phyloP scores from a whole-genome alignment of 108 stramenopile genomes.

The Aureococcus anophagefferens region DNA sequence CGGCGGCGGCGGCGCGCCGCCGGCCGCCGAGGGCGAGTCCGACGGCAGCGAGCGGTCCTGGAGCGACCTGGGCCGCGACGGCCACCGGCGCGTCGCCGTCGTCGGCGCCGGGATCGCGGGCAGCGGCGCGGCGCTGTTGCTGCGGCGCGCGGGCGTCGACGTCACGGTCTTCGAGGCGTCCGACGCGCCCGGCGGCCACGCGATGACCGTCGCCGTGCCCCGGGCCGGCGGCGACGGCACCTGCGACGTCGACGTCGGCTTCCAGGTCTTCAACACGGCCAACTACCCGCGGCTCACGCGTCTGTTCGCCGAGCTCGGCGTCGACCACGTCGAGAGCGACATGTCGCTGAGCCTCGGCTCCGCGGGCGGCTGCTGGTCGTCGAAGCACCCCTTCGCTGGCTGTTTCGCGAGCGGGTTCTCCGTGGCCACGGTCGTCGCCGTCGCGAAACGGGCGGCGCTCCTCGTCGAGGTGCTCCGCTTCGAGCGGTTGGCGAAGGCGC shows the following conservation, averaged over 20 bases:
- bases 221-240: conserved; percentile 7
- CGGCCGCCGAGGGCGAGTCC: not conserved
- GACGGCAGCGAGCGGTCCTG: not conserved
- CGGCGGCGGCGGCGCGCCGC: no score
- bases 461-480: not conserved
- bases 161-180: conserved; percentile 69
- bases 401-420: not conserved
- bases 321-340: conserved; percentile 55
- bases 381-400: not conserved
- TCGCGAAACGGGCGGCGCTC: not conserved
- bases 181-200: conserved; percentile 72
- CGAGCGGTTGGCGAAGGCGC: conserved; percentile 1
- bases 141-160: conserved; percentile 28
- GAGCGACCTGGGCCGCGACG: no score
- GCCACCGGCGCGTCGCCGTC: conserved; percentile 21
- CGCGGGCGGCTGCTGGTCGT: not conserved
- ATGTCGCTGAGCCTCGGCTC: not conserved
- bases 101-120: conserved; percentile 42
- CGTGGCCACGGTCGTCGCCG: not conserved
- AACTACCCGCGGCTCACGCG: conserved; percentile 90
- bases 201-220: conserved; percentile 55
- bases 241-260: conserved; percentile 77
- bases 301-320: conserved; percentile 69
- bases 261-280: conserved; percentile 87
- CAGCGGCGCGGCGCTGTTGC: conserved; percentile 31